These are phyloP conservation scores for Phlyctochytrium planicorne DNA, from an alignment of 192 early-diverging fungal genomes.

Conservation along the genomic window DNA sequence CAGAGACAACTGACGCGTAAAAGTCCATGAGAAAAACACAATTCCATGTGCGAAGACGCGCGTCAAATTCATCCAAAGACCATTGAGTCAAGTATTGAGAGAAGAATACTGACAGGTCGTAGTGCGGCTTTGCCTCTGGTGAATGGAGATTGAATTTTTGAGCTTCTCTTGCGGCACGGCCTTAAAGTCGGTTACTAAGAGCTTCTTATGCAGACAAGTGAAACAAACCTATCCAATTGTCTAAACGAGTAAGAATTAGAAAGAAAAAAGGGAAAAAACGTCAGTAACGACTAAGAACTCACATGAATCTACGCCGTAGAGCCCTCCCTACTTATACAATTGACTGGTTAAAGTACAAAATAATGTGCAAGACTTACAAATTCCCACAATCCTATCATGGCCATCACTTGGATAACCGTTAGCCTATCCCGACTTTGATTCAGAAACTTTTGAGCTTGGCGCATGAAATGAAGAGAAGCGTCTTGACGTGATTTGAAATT, in stretches of 20 bases:
- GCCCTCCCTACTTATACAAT: background rate
- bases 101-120: background rate
- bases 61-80: background rate
- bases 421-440: background rate
- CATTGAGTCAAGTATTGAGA: too few relatives aligned
- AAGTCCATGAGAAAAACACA: background rate
- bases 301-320: background rate
- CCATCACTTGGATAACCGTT: background rate
- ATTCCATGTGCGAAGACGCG: background rate
- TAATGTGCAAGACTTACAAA: too few relatives aligned
- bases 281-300: background rate
- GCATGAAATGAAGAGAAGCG: background rate
- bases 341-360: too few relatives aligned
- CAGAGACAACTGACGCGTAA: background rate
- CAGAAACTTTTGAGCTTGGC: background rate
- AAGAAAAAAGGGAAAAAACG: background rate
- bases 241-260: too few relatives aligned
- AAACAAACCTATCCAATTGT: too few relatives aligned
- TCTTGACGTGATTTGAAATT: background rate
- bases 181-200: too few relatives aligned
- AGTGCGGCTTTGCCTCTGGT: background rate
- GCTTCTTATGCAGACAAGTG: too few relatives aligned
- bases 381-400: background rate
- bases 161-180: too few relatives aligned
- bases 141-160: background rate